A percentile compares a stretch with the other conserved stretches of the same genome.
Conservation (phyloP, 1,284 basidiomycete species). For the Leucoagaricus sp. region DNA sequence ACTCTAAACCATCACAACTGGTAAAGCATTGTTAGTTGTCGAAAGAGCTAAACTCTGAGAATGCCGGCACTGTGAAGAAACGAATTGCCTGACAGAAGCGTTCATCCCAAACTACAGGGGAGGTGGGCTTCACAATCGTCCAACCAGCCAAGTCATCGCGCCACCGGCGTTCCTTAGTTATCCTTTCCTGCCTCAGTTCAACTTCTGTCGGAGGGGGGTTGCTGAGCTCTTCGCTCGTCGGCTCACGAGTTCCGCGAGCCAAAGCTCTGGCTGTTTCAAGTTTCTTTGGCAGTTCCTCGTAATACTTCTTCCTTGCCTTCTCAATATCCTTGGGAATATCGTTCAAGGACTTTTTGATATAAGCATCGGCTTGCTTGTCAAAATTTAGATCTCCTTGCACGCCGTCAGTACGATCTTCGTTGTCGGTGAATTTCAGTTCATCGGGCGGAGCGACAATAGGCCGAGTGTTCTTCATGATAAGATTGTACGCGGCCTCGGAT, state of each 20-base stretch:
- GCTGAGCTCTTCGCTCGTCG: conserved; percentile 80
- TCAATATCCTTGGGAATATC: conserved; percentile 62
- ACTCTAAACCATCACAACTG: conserved; percentile 1
- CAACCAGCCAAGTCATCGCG: conserved; percentile 75
- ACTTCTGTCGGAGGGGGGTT: conserved; percentile 88
- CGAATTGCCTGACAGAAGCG: conserved; percentile 66
- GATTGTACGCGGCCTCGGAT: conserved; percentile 78
- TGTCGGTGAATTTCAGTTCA: conserved; percentile 24
- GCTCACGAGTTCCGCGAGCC: conserved; percentile 76
- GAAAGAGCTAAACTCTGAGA: conserved; percentile 3
- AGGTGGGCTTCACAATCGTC: conserved; percentile 69
- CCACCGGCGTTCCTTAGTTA: conserved; percentile 90
- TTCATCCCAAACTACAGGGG: conserved; percentile 75
- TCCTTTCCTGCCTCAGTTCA: conserved; percentile 79
- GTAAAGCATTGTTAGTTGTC: neutral
- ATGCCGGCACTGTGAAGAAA: conserved; percentile 55
- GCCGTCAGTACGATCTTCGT: conserved; percentile 17
- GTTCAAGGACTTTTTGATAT: conserved; percentile 67
- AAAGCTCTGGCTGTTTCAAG: conserved; percentile 80
- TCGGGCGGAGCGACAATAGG: conserved; percentile 52
- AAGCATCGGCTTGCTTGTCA: conserved; percentile 65
- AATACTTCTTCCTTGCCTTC: conserved; percentile 77
- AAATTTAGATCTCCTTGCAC: conserved; percentile 49
- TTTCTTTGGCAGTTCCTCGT: conserved; percentile 68
- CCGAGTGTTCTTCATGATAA: conserved; percentile 70